A percentile compares a stretch with the other conserved stretches of the same genome.
phyloP scores from a whole-genome alignment of 164 flowering plant species.

The Paratinospora sagittata region DNA sequence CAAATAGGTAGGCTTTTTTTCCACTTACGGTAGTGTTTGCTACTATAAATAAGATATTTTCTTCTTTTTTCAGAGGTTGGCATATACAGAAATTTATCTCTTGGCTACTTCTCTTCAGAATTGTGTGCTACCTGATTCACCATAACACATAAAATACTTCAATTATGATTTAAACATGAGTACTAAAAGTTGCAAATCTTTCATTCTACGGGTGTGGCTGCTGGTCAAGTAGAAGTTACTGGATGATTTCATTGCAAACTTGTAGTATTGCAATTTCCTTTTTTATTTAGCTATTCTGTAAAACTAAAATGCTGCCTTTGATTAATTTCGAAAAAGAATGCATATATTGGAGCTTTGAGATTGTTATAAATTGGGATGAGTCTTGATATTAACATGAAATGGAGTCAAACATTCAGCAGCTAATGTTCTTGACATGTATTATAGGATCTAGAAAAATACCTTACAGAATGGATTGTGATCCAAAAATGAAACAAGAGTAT shows the following conservation, averaged over 20 bases:
- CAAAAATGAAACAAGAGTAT: too few species aligned
- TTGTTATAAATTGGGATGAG: background rate
- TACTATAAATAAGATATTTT: background rate
- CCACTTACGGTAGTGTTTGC: background rate
- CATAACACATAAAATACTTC: background rate
- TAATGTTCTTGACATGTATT: background rate
- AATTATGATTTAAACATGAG: too few species aligned
- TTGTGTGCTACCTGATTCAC: background rate
- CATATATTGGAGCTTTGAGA: background rate
- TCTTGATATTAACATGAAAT: background rate
- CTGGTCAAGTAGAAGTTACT: background rate
- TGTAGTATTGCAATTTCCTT: background rate
- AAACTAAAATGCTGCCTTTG: background rate
- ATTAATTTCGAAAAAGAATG: background rate
- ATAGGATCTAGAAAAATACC: background rate
- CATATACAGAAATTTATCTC: background rate
- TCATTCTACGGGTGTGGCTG: background rate
- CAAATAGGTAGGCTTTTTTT: constrained; percentile 67
- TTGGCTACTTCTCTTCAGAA: background rate
- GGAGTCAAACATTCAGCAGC: background rate
- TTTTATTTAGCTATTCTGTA: background rate
- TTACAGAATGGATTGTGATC: background rate
- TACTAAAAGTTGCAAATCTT: background rate
- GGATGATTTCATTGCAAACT: background rate
- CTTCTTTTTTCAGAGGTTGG: background rate